phyloP scores from a whole-genome alignment of 2,329 filamentous ascomycete genomes.

The Colletotrichum musicola region DNA sequence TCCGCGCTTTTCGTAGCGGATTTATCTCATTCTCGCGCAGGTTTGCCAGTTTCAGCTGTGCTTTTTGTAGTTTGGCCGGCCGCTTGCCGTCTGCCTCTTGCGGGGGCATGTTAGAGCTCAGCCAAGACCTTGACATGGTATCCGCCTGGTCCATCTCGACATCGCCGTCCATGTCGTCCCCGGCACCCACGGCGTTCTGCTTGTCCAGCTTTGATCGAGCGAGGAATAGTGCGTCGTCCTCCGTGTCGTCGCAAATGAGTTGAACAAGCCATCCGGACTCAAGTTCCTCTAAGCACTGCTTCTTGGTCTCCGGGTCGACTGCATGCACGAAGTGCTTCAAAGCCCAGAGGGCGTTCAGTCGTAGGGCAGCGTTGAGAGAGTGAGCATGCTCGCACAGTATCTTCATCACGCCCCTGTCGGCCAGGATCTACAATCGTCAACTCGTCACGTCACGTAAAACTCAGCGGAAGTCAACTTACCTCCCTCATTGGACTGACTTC shows the following conservation, averaged over 20 bases:
- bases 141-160: conserved; percentile 67
- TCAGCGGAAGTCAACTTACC: conserved; percentile 64
- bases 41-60: conserved; percentile 61
- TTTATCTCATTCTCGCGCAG: conserved; percentile 77
- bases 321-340: conserved; percentile 89
- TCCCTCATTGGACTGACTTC: conserved; percentile 94
- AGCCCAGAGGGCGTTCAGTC: conserved; percentile 91
- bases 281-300: conserved; percentile 81
- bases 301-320: conserved; percentile 78
- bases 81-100: conserved; percentile 40
- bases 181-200: conserved; percentile 40
- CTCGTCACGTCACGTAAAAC: background rate
- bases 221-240: conserved; percentile 63
- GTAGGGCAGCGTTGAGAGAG: conserved; percentile 81
- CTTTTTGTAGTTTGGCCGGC: conserved; percentile 61
- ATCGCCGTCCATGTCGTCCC: conserved; percentile 68
- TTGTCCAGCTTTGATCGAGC: conserved; percentile 50
- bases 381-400: conserved; percentile 87
- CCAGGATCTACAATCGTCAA: conserved; percentile 68
- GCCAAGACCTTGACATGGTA: conserved; percentile 50
- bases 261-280: conserved; percentile 84
- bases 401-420: conserved; percentile 79
- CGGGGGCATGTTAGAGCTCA: conserved; percentile 39
- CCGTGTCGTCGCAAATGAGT: conserved; percentile 76
- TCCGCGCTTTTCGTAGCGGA: conserved; percentile 74